Evolutionary conservation across 2,329 filamentous ascomycete genomes (phyloP), one percentile per base, ranked within the genome.

Genomic region (Annulohypoxylon truncatum): DNA sequence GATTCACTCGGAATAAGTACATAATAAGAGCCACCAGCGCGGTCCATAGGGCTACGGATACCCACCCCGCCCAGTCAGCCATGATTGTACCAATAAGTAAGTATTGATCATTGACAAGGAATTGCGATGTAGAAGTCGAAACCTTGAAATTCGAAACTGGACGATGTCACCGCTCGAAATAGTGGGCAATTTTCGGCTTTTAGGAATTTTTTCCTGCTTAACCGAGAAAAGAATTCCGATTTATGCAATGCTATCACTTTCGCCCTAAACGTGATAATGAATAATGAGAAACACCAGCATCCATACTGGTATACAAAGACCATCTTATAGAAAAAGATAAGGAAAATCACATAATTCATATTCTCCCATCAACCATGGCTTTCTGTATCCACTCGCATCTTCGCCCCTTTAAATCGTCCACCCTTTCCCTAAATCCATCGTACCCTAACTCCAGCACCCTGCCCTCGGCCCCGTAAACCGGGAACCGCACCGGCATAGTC

Each of bases 1-100:
- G 71, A 64, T 83, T 82, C 57, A 82, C 69, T 38, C 76, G 75
- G 48, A 77, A 73, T 4, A 82, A 68, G 57, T 80, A 81, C 20
- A 78, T n/a, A 24, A 75, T 24, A 3, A 77, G 33, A 46, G 58
- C 61, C 3, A 26, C 58, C 12, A 68, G 31, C 12, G 24, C 20
- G 20, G 26, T 24, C 58, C 61, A 65, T 7, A 64, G 12, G 22
- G 38, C 42, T 2, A 28, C 31, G 13, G 20, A 31, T 3, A 12
- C 42, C 59, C 63, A 71, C 9, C 12, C 55, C 3, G 6, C 20
- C n/a, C 20, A 10, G 1, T 51, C 51, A 18, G 28, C n/a, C 63
- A 69, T 71, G 26, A 18, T 35, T 52, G 24, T 4, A 20, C 52
- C 24, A n/a, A 28, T 12, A 1, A n/a, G n/a, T n/a, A n/a, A n/a